Base-by-base conservation (phyloP, 176 grass and related monocot species). In the Secale cereale region DNA sequence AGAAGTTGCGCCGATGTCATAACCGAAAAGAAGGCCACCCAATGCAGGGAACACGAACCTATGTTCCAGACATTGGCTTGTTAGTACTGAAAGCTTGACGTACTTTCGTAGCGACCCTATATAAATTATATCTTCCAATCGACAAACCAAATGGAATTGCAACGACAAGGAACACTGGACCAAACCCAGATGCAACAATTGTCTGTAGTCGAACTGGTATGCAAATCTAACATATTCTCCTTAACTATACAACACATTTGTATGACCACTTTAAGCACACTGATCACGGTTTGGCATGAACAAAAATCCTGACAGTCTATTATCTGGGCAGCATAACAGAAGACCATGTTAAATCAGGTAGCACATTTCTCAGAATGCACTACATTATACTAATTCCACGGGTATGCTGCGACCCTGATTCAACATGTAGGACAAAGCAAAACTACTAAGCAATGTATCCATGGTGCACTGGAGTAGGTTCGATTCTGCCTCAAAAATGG, bases 11-110 rank as follows among this genome's bases (percentile, higher is more conserved):
- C 93, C 97, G 22, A 99, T 99, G 82, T 99, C 97, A 60, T 96
- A 99, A 59, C 97, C 97, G 7, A 99, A 99, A 74, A 99, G 93
- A 20, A 96, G 91, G 26, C 93, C 97, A 0, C 97, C 97, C 93
- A 96, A 74, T 16, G 97, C 97, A 66, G 97, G 93, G 81, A 96
- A 99, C 50, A 99, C 78, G 40, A 99, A 99, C 86, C 97, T 98
- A 87, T 66, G 76, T 89, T 93, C 67, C 35, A 14, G 88, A 71
- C 7, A 79, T 70, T 80, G 61, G 40, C 28, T 14, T 77, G 72
- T 76, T 70, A 83, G 83, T 78, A 33, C 7, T 45, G 40, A 39
- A 71, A 80, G 32, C 43, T 65, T 6, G 4, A 85, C 4, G 32
- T 15, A 70, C 11, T 66, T 56, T 22, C 12, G 15, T 5, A 25